Percentiles rank a stretch among this genome's conserved stretches.
Evolutionary conservation across 1,139 yeast genomes (phyloP).

Genomic region (Nakaseomyces glabratus): DNA sequence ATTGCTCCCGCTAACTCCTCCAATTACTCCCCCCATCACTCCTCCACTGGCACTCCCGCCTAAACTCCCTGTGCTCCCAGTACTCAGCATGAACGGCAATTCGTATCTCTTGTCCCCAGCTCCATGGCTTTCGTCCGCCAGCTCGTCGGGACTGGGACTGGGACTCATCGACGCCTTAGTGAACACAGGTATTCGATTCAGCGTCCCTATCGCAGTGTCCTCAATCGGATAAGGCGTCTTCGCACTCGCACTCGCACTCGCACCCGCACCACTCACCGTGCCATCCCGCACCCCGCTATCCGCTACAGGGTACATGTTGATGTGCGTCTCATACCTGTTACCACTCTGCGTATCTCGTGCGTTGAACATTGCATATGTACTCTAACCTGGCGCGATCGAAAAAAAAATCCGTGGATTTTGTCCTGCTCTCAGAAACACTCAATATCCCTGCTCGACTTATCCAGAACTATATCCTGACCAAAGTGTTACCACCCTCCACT

Average conservation of each 20-base stretch:
- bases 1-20: conserved; percentile 4
- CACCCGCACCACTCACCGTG: neutral
- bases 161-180: conserved; percentile 9
- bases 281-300: neutral
- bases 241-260: neutral
- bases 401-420: too few species aligned
- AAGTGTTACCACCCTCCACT: too few species aligned
- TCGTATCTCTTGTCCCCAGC: conserved; percentile 12
- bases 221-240: conserved; percentile 19
- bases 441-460: too few species aligned
- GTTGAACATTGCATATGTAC: too few species aligned
- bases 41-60: conserved; percentile 3
- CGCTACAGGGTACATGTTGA: conserved; percentile 2
- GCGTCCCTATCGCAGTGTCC: conserved; percentile 13
- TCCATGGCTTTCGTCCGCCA: conserved; percentile 6
- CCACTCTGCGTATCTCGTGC: too few species aligned
- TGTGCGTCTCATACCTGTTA: conserved; percentile 7
- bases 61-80: too few species aligned
- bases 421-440: too few species aligned
- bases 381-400: too few species aligned
- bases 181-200: conserved; percentile 15
- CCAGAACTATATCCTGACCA: too few species aligned
- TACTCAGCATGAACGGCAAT: conserved; percentile 13
- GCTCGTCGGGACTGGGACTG: conserved; percentile 7
- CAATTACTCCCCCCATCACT: neutral